A percentile compares a stretch with the other conserved stretches of the same genome.
Conservation (phyloP, 2,329 filamentous ascomycete species). For the Aureobasidium sp. region DNA sequence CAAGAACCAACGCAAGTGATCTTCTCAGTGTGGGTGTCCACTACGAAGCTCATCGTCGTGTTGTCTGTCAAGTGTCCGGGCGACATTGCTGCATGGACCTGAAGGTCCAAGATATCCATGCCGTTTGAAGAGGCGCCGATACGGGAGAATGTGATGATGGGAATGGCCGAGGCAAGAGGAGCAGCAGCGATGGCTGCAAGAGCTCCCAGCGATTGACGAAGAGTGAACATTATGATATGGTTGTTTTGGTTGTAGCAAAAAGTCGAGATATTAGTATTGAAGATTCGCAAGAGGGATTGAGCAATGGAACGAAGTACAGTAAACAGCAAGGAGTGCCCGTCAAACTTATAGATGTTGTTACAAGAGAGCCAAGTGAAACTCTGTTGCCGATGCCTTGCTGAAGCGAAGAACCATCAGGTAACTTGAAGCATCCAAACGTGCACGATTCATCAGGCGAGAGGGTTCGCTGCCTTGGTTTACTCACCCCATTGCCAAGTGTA, state of each 20-base stretch:
- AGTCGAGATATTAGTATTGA: neutral
- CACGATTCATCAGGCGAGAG: slow-evolving; percentile 2
- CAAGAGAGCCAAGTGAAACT: slow-evolving; percentile 6
- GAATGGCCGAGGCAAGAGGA: neutral
- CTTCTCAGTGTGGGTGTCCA: neutral
- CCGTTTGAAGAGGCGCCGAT: neutral
- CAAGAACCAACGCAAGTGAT: slow-evolving; percentile 9
- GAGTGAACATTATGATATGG: slow-evolving; percentile 7
- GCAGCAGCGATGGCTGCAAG: neutral
- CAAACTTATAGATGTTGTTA: neutral
- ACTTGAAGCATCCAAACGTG: neutral
- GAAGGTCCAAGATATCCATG: neutral
- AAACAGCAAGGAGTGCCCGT: neutral
- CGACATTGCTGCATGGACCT: neutral
- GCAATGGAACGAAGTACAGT: neutral
- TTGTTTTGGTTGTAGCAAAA: neutral
- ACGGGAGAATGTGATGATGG: neutral
- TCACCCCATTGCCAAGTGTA: neutral
- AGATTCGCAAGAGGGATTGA: neutral
- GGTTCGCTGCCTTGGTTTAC: neutral
- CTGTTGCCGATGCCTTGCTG: neutral
- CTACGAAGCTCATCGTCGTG: slow-evolving; percentile 10
- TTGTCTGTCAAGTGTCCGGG: neutral
- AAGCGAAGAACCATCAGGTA: neutral
- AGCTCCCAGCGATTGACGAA: neutral